phyloP scores from a whole-genome alignment of 2,329 filamentous ascomycete genomes.

The Fusarium transvaalense region DNA sequence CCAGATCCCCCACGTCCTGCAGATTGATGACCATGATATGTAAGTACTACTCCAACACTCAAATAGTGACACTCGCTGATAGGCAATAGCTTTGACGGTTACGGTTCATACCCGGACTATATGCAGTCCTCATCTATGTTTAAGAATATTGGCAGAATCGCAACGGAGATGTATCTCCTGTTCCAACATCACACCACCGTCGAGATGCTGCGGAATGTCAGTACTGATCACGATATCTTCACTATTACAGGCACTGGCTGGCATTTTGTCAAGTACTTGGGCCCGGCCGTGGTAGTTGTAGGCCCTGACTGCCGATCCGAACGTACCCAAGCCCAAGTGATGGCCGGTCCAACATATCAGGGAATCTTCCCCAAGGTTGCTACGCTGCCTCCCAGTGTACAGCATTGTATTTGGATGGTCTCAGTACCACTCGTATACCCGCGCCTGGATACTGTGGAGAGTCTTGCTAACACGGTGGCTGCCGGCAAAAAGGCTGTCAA shows the following conservation, averaged over 20 bases:
- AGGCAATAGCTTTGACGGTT: conserved; percentile 85
- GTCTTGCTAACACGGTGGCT: conserved; percentile 88
- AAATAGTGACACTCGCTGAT: conserved; percentile 27
- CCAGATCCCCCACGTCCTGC: conserved; percentile 93
- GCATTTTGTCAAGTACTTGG: conserved; percentile 98
- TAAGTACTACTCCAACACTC: conserved; percentile 64
- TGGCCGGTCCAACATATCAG: conserved; percentile 97
- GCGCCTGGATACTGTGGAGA: conserved; percentile 90
- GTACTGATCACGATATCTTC: conserved; percentile 90
- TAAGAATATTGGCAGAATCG: conserved; percentile 96
- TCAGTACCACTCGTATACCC: conserved; percentile 93
- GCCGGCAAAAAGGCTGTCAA: conserved; percentile 98
- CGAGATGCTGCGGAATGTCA: conserved; percentile 90
- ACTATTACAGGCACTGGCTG: conserved; percentile 97
- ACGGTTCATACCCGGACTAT: conserved; percentile 95
- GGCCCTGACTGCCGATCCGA: conserved; percentile 94
- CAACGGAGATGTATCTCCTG: conserved; percentile 96
- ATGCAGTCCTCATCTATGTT: conserved; percentile 99
- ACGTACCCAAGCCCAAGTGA: conserved; percentile 87
- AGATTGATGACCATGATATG: conserved; percentile 98
- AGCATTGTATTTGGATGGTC: conserved; percentile 97
- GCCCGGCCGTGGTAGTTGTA: conserved; percentile 88
- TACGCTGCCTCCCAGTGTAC: conserved; percentile 88
- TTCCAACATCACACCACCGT: conserved; percentile 98
- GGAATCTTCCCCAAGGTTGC: conserved; percentile 97